Percentiles rank a stretch among this genome's conserved stretches.
phyloP scores from a whole-genome alignment of 1,284 basidiomycete genomes.

The Neonothopanus nambi region DNA sequence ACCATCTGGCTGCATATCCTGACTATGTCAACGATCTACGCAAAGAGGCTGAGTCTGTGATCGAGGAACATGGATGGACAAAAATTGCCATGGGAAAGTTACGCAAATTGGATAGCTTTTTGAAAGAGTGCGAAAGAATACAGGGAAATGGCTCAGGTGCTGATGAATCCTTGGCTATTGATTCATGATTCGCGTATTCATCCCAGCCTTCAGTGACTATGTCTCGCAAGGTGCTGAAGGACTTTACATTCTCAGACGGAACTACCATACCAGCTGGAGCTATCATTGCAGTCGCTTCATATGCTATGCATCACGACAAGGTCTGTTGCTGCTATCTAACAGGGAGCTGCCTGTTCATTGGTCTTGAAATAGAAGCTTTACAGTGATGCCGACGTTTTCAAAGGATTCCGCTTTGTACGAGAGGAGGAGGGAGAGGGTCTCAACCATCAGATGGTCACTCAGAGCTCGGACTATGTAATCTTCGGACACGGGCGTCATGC shows the following conservation, averaged over 20 bases:
- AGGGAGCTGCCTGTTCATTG: neutral
- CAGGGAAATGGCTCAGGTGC: slow-evolving; percentile 15
- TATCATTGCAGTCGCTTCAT: slow-evolving; percentile 12
- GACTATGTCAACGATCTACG: slow-evolving; percentile 34
- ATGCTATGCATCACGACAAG: slow-evolving; percentile 19
- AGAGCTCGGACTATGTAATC: slow-evolving; percentile 23
- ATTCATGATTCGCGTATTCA: too few species aligned
- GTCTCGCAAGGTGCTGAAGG: slow-evolving; percentile 21
- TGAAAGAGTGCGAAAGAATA: slow-evolving; percentile 34
- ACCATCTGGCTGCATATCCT: slow-evolving; percentile 28
- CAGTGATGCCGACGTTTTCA: slow-evolving; percentile 18
- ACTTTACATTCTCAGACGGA: slow-evolving; percentile 29
- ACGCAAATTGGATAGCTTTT: slow-evolving; percentile 39
- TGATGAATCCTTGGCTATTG: neutral
- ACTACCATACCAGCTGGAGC: slow-evolving; percentile 24
- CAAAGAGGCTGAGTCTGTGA: slow-evolving; percentile 33
- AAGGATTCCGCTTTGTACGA: slow-evolving; percentile 22
- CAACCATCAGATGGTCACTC: slow-evolving; percentile 24
- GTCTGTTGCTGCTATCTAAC: neutral
- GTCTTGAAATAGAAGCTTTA: slow-evolving; percentile 9
- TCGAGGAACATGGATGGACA: slow-evolving; percentile 37
- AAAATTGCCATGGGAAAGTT: slow-evolving; percentile 34
- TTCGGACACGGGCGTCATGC: slow-evolving; percentile 33
- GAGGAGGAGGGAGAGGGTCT: slow-evolving; percentile 12
- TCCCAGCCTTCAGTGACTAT: neutral